Conservation (phyloP, 2,329 filamentous ascomycete species). For the Sporothrix dimorphospora region DNA sequence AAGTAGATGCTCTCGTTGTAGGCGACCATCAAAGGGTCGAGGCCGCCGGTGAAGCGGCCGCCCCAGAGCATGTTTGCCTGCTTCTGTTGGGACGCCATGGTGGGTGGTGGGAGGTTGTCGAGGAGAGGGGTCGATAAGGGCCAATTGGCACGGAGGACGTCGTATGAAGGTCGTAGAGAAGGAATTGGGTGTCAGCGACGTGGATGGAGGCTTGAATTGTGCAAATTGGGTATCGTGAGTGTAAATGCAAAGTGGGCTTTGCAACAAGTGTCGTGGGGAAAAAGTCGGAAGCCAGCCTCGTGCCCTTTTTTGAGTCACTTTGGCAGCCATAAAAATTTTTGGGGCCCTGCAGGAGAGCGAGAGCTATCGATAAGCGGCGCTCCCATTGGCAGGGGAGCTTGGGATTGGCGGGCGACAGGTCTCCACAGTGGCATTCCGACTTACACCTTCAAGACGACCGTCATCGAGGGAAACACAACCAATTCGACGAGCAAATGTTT, state of each 20-base stretch:
- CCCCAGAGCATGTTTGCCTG: conserved; percentile 49
- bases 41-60: conserved; percentile 65
- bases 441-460: neutral
- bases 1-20: conserved; percentile 84
- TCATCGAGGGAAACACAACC: neutral
- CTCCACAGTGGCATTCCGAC: conserved; percentile 7
- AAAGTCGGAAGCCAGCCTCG: conserved; percentile 19
- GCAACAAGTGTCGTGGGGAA: neutral
- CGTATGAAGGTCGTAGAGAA: neutral
- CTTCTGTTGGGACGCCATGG: conserved; percentile 43
- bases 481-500: neutral
- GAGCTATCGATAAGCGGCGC: conserved; percentile 17
- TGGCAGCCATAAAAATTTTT: conserved; percentile 10
- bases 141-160: neutral
- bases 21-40: conserved; percentile 82
- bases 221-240: conserved; percentile 12
- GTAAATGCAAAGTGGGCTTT: neutral
- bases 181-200: neutral
- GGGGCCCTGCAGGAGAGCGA: conserved; percentile 7
- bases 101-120: neutral
- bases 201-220: neutral
- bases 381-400: neutral
- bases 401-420: neutral
- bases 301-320: conserved; percentile 9
- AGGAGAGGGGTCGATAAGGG: neutral